phyloP scores from a whole-genome alignment of 768 basidiomycete species.

The Boletus huronensis region DNA sequence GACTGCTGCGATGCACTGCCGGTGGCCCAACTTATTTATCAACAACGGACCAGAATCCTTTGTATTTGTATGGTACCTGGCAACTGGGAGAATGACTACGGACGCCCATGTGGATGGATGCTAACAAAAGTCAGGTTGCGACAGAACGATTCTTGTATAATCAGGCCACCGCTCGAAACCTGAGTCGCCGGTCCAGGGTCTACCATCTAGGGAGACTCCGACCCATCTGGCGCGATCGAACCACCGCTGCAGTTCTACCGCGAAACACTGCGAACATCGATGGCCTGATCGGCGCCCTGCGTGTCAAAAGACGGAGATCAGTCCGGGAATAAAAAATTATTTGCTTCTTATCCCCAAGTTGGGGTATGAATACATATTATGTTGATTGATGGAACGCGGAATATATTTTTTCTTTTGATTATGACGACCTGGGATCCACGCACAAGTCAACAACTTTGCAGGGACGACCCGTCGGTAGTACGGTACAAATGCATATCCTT shows the following conservation, averaged over 20 bases:
- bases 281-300: background rate
- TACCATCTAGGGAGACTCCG: too few species aligned
- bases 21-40: background rate
- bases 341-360: background rate
- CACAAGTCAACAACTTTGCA: conserved; percentile 7
- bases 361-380: background rate
- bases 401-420: background rate
- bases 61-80: conserved; percentile 13
- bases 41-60: background rate
- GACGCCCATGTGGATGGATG: background rate
- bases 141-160: background rate
- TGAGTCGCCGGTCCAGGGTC: conserved; percentile 11
- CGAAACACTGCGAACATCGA: conserved; percentile 15
- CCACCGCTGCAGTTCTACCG: conserved; percentile 14
- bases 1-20: conserved; percentile 5
- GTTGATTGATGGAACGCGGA: background rate
- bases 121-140: background rate
- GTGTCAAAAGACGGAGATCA: conserved; percentile 6
- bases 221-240: background rate
- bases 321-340: conserved; percentile 2
- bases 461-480: background rate
- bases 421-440: background rate
- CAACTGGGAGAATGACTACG: conserved; percentile 7
- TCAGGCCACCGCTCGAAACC: background rate
- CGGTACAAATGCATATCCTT: background rate